Evolutionary conservation across 257 asterid genomes (phyloP).

Genomic region (Verbascum thapsus): DNA sequence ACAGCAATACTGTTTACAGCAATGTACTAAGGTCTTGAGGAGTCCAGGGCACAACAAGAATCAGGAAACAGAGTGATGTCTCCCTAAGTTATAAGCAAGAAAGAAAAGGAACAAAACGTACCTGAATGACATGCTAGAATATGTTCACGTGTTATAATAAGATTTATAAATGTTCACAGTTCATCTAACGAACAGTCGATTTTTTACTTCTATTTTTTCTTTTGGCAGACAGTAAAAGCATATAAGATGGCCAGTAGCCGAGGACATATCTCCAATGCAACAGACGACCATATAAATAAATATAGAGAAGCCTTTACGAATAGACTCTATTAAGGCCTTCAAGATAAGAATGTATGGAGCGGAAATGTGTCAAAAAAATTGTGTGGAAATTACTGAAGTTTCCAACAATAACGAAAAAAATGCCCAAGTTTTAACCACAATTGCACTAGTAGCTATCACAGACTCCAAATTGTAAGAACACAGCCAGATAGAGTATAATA

Average conservation of each 20-base stretch:
- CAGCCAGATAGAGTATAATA: background rate
- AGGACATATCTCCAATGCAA: constrained; percentile 5
- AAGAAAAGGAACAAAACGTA: background rate
- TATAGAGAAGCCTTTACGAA: background rate
- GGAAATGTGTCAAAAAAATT: too few relatives aligned
- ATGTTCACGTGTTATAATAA: too few relatives aligned
- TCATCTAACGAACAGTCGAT: background rate
- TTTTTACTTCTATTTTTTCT: background rate
- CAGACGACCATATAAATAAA: background rate
- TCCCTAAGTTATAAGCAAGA: background rate
- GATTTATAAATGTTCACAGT: background rate
- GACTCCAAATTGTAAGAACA: background rate
- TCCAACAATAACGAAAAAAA: constrained; percentile 6
- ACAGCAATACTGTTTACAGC: background rate
- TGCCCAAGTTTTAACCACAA: constrained; percentile 2
- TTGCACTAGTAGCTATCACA: background rate
- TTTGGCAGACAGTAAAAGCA: background rate
- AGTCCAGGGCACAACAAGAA: constrained; percentile 9
- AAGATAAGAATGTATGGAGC: background rate
- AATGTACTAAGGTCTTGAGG: constrained; percentile 13
- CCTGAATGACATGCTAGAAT: background rate
- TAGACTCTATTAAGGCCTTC: background rate
- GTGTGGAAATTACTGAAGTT: too few relatives aligned
- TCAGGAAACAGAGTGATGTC: background rate
- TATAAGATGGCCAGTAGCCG: background rate